A percentile compares a stretch with the other conserved stretches of the same genome.
Conservation (phyloP, 345 rosid genomes). For the Eucalyptus cloeziana region DNA sequence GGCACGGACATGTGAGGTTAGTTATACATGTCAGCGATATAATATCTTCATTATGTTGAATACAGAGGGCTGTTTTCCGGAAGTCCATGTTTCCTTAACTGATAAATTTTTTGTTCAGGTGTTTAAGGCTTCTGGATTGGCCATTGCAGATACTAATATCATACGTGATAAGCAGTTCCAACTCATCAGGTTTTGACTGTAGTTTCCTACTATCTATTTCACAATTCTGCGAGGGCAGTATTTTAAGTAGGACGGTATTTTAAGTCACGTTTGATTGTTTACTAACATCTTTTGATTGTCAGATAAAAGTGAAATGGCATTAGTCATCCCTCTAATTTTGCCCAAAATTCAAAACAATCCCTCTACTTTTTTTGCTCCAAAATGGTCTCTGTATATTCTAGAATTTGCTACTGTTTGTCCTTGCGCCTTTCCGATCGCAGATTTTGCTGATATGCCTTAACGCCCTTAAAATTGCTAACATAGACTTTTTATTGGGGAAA, state of each 20-base stretch:
- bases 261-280: not conserved
- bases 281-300: not conserved
- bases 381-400: not conserved
- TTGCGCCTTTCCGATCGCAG: not conserved
- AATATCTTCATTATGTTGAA: not conserved
- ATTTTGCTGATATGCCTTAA: not conserved
- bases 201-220: not conserved
- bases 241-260: not conserved
- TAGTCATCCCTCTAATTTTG: not conserved
- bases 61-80: not conserved
- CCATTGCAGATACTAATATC: constrained; percentile 57
- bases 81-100: not conserved
- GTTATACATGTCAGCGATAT: not conserved
- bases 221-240: not conserved
- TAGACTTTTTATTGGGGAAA: not conserved
- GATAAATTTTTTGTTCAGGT: constrained; percentile 31
- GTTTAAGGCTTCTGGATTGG: constrained; percentile 73
- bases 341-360: not conserved
- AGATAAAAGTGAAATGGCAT: not conserved
- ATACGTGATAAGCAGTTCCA: constrained; percentile 84
- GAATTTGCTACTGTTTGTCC: not conserved
- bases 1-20: constrained; percentile 94
- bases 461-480: not conserved
- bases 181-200: constrained; percentile 62
- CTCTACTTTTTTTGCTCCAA: not conserved